phyloP scores from a whole-genome alignment of 164 flowering plant genomes.

The Cinnamomum micranthum region DNA sequence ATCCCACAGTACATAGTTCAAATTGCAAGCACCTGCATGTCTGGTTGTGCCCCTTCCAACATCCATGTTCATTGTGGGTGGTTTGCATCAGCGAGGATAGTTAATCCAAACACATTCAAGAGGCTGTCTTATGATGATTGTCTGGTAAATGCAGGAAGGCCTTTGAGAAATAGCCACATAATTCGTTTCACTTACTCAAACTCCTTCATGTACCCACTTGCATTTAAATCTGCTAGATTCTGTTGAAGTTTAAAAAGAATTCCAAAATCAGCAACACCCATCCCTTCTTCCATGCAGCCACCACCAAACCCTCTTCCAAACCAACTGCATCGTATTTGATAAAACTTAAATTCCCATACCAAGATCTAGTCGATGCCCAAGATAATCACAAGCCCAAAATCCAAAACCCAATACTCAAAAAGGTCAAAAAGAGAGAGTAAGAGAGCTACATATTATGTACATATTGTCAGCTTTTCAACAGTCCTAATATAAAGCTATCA shows the following conservation, averaged over 20 bases:
- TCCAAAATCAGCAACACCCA: too few species aligned
- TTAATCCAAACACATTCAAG: conserved; percentile 57
- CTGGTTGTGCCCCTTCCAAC: conserved; percentile 48
- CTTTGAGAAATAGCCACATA: conserved; percentile 40
- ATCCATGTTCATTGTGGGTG: conserved; percentile 69
- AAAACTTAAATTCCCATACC: neutral
- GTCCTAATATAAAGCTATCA: conserved; percentile 4
- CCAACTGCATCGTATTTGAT: neutral
- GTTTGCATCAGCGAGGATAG: conserved; percentile 62
- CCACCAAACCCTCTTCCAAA: neutral
- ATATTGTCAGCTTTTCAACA: conserved; percentile 12
- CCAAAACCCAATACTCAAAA: conserved; percentile 1
- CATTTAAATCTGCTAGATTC: conserved; percentile 57
- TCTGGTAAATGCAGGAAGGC: conserved; percentile 52
- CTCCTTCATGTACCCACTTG: conserved; percentile 61
- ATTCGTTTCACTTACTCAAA: conserved; percentile 57
- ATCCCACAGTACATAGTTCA: conserved; percentile 58
- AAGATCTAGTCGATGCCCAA: neutral
- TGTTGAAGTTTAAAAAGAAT: conserved; percentile 22
- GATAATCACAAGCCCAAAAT: conserved; percentile 5
- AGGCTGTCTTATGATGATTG: conserved; percentile 61
- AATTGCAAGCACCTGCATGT: conserved; percentile 54
- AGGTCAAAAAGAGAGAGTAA: neutral
- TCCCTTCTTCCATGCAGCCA: neutral
- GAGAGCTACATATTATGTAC: neutral